Base-by-base conservation (phyloP, 768 basidiomycete genomes). In the Suillus subluteus region DNA sequence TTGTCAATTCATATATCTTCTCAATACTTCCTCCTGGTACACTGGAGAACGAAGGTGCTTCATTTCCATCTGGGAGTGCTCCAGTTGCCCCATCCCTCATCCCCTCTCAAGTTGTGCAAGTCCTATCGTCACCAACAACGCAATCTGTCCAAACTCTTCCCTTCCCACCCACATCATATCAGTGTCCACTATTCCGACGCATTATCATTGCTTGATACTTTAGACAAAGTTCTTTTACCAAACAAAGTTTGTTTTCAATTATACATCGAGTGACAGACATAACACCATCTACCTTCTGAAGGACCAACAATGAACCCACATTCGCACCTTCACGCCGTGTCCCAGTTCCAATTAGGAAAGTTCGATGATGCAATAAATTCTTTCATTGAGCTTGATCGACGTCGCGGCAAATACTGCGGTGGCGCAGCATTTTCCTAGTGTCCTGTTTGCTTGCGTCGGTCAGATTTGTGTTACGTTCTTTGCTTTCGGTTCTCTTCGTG, bases 341-440 rank as follows among this genome's bases (percentile, higher is more conserved):
- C 91, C 0, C 86, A 90, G 66, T 96, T 96, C 78, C 83, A 85
- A 4, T 79, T 82, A 8, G 85, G 84, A 9, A 83, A 88, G 66
- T 96, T 87, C 73, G 90, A 92, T 68, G 79, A 82, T 1, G 96
- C 97, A 1, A 90, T 98, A 65, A 90, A 98, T 73, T 86, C 89
- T 0, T 96, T 99, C 76, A 85, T 96, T 58, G 87, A 91, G 48
- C 88, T 97, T 52, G 91, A 98, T 69, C 82, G 26, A 26, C 26
- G 26, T 26, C 26, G 26, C 26, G 26, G 26, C 26, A 26, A 26
- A 26, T 26, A 26, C 26, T 26, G 32, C 32, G 5, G 32, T 32
- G 32, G 32, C 32, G 5, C 32, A 32, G 0, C 32, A 32, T 32
- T 32, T 32, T 32, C 32, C 32, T 32, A 32, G 32, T 32, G 32